Conservation (phyloP, 1,139 yeast genomes). For the Blastobotrys malaysiensis region DNA sequence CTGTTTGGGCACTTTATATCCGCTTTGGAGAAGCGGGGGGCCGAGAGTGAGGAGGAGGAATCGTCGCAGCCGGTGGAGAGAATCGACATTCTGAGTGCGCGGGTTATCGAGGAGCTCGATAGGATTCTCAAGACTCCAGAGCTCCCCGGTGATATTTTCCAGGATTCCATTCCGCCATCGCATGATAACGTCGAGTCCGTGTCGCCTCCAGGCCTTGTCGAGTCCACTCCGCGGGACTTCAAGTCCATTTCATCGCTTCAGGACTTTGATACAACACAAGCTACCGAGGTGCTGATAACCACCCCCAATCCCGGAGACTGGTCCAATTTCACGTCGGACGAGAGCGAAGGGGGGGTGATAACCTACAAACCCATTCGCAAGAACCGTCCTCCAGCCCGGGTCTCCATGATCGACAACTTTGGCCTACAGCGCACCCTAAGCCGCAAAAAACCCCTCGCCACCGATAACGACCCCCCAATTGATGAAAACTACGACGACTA, state of each 20-base stretch:
- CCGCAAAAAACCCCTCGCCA: neutral
- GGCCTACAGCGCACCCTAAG: conserved; percentile 3
- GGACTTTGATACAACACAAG: too few relatives aligned
- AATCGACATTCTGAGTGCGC: conserved; percentile 70
- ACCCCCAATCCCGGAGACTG: neutral
- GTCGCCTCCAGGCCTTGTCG: too few relatives aligned
- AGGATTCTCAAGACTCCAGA: conserved; percentile 19
- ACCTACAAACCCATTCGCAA: conserved; percentile 3
- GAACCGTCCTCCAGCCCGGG: neutral
- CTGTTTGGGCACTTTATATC: neutral
- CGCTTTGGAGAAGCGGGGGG: neutral
- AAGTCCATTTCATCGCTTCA: too few relatives aligned
- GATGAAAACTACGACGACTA: neutral
- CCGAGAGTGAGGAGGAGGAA: neutral
- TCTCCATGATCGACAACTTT: conserved; percentile 11
- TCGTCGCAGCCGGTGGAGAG: conserved; percentile 20
- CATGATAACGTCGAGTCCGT: too few relatives aligned
- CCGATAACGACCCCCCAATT: neutral
- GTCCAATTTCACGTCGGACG: conserved; percentile 4
- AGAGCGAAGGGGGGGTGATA: neutral
- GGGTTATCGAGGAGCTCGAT: conserved; percentile 69
- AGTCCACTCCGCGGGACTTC: neutral
- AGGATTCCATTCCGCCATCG: too few relatives aligned
- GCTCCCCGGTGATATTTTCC: neutral
- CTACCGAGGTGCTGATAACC: neutral